Evolutionary conservation across 352 stramenopile genomes (phyloP).

Genomic region (Phytophthora rubi): DNA sequence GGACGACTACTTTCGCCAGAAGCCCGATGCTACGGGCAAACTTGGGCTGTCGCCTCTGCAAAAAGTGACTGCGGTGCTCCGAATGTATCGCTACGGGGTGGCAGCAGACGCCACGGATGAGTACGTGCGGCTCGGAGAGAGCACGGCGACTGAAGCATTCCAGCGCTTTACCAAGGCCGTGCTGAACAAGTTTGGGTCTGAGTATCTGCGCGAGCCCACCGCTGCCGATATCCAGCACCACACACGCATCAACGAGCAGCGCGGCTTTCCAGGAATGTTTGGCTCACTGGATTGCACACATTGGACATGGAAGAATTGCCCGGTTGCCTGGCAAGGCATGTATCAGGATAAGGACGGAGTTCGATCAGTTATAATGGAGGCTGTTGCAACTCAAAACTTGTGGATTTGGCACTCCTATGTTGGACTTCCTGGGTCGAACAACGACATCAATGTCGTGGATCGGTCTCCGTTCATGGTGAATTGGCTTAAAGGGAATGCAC

Average conservation of each 20-base stretch:
- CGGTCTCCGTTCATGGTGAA: no score
- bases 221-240: conserved; percentile 17
- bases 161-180: conserved; percentile 15
- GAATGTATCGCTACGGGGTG: conserved; percentile 24
- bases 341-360: no score
- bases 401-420: no score
- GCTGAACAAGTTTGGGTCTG: conserved; percentile 8
- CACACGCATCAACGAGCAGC: background rate
- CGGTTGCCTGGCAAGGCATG: no score
- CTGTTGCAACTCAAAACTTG: no score
- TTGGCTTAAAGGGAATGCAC: no score
- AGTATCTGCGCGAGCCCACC: conserved; percentile 24
- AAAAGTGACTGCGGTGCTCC: conserved; percentile 29
- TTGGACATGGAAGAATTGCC: conserved; percentile 27
- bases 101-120: conserved; percentile 24
- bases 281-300: conserved; percentile 36
- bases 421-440: no score
- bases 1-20: conserved; percentile 2
- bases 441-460: no score
- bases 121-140: conserved; percentile 14
- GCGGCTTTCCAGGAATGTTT: conserved; percentile 35
- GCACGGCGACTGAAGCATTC: conserved; percentile 13
- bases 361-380: no score
- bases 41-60: conserved; percentile 3
- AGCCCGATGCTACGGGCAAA: background rate